Base-by-base conservation (phyloP, 1,139 yeast species). In the Kodamaea derodonti region DNA sequence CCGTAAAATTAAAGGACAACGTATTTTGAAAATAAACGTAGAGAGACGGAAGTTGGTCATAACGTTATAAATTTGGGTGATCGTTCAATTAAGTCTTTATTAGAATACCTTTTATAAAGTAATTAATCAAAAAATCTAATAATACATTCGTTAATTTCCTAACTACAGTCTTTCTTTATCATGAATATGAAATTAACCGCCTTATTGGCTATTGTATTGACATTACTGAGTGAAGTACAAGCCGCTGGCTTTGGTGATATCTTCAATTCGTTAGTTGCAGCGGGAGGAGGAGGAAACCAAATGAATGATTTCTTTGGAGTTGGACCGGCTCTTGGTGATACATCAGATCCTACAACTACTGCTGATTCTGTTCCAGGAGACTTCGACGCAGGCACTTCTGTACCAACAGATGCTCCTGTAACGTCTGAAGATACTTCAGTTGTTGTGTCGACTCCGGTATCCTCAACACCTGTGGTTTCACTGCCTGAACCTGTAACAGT, bases 121-220 rank as follows among this genome's bases (percentile, higher is more conserved):
- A 18, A 18, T 9, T 18, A 9, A 18, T 18, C 22, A 18, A 18
- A 18, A 18, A 9, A 7, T n/a, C n/a, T n/a, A n/a, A n/a, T 26
- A 7, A 10, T 13, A 27, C 30, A 16, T 18, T 27, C 30, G 30
- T 27, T 27, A n/a, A n/a, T 22, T 22, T 31, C 30, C 46, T 41
- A 44, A 44, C 47, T 42, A 38, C 41, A 42, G 47, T 44, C 47
- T 24, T 42, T 44, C 47, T 35, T 44, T 43, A 29, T 29, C 31
- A 20, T 33, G 34, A 39, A 43, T 22, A 23, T 40, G 20, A 37
- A 29, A 30, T 27, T 34, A 28, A 30, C 34, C 8, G 15, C 43
- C 8, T 31, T 42, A 7, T 24, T 24, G 27, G 27, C 14, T 6
- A 11, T n/a, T 24, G 10, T 14, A 7, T n/a, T n/a, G n/a, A n/a